Conservation (phyloP, 805 yeast species). For the Vanderwaltozyma tropicalis region DNA sequence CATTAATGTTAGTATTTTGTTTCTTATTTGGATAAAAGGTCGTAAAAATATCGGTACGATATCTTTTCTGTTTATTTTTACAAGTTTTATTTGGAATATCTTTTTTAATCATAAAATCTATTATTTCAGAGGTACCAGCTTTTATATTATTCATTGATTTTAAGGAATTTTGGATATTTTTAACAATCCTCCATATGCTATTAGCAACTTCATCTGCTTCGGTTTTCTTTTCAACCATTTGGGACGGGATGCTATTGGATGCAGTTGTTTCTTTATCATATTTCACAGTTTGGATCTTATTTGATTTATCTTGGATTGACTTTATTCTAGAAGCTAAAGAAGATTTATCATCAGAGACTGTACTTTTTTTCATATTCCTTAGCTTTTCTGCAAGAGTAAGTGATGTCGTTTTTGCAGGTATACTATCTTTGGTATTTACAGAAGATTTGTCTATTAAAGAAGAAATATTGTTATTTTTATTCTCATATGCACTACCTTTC, state of each 20-base stretch:
- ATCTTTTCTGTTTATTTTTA: slow-evolving; percentile 1
- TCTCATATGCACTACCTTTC: background rate
- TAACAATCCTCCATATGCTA: too few species aligned
- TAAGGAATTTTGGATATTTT: too few species aligned
- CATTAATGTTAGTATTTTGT: slow-evolving; percentile 7
- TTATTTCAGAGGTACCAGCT: background rate
- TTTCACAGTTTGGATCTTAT: background rate
- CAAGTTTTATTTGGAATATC: background rate
- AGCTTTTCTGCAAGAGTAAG: background rate
- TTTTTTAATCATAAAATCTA: too few species aligned
- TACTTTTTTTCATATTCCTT: background rate
- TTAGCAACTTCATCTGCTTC: too few species aligned
- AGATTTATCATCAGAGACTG: too few species aligned
- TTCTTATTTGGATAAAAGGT: slow-evolving; percentile 31
- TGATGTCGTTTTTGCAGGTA: background rate
- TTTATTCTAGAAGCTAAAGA: background rate
- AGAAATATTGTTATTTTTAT: background rate
- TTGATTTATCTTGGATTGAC: background rate
- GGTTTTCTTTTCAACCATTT: too few species aligned
- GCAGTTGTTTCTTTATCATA: too few species aligned
- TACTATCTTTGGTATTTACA: background rate
- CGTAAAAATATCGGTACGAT: slow-evolving; percentile 21
- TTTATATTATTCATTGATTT: too few species aligned
- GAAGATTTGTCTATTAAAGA: background rate
- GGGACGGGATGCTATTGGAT: too few species aligned